Percentiles rank a stretch among this genome's conserved stretches.
Evolutionary conservation across 768 basidiomycete species (phyloP).

Genomic region (Lactifluus pinguis): DNA sequence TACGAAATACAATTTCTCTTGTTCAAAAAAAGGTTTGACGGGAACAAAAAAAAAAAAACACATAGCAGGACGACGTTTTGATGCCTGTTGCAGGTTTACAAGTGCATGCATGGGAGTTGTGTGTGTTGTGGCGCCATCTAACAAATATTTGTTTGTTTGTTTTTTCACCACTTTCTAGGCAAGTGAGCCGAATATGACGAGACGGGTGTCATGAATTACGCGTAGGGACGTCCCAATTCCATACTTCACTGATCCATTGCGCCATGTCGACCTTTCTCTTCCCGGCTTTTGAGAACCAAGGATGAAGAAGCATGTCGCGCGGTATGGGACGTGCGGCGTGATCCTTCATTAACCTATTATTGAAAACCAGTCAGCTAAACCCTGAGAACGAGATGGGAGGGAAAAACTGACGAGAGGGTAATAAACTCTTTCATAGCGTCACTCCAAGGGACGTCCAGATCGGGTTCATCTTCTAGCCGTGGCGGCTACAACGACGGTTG

Average conservation of each 20-base stretch:
- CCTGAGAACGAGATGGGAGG: too few species aligned
- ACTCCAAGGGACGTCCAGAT: slow-evolving; percentile 44
- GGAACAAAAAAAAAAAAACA: not conserved
- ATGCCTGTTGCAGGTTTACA: not conserved
- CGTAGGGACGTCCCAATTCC: slow-evolving; percentile 44
- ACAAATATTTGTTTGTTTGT: too few species aligned
- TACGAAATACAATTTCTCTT: not conserved
- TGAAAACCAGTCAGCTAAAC: slow-evolving; percentile 1
- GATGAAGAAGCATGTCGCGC: slow-evolving; percentile 66
- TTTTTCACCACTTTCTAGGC: too few species aligned
- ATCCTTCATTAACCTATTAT: slow-evolving; percentile 52
- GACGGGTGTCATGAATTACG: not conserved
- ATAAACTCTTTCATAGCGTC: slow-evolving; percentile 82
- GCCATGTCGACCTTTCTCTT: slow-evolving; percentile 75
- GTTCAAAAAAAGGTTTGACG: too few species aligned
- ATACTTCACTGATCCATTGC: slow-evolving; percentile 70
- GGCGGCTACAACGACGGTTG: slow-evolving; percentile 47
- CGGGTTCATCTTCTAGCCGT: slow-evolving; percentile 54
- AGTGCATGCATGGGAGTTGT: too few species aligned
- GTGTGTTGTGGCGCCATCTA: too few species aligned
- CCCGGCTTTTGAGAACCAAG: slow-evolving; percentile 64
- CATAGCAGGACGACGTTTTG: not conserved
- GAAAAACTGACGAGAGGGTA: slow-evolving; percentile 53
- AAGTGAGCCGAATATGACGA: too few species aligned
- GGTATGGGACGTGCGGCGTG: slow-evolving; percentile 61